Conservation (phyloP, 1,139 yeast species). For the Kluyveromyces sp. region DNA sequence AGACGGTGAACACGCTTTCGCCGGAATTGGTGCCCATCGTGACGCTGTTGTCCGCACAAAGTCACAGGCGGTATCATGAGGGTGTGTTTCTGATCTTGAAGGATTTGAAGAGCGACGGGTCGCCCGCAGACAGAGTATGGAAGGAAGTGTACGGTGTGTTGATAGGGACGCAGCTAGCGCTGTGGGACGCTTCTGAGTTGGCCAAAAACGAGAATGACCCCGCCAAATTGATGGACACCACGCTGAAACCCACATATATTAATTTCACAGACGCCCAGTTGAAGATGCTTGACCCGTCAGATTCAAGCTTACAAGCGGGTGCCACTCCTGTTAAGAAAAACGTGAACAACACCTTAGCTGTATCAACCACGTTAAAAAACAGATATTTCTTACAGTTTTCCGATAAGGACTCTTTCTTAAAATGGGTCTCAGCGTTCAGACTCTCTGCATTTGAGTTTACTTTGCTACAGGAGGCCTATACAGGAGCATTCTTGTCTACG, state of each 20-base stretch:
- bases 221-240: conserved; percentile 45
- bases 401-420: conserved; percentile 44
- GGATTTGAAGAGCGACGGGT: conserved; percentile 75
- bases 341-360: conserved; percentile 64
- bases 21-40: conserved; percentile 75
- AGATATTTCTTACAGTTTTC: conserved; percentile 75
- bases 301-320: conserved; percentile 47
- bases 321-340: conserved; percentile 75
- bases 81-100: conserved; percentile 68
- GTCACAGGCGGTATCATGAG: conserved; percentile 66
- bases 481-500: conserved; percentile 86
- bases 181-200: conserved; percentile 82
- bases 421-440: conserved; percentile 80
- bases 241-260: conserved; percentile 76
- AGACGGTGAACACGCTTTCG: conserved; percentile 27
- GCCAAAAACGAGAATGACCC: conserved; percentile 47
- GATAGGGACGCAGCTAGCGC: conserved; percentile 83
- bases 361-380: conserved; percentile 86
- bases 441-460: conserved; percentile 73
- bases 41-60: conserved; percentile 62
- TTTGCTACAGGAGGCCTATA: conserved; percentile 85
- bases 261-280: conserved; percentile 89
- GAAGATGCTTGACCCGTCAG: conserved; percentile 67
- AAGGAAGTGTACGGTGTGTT: conserved; percentile 86
- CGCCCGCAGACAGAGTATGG: conserved; percentile 80